Base-by-base conservation (phyloP, 768 basidiomycete species). In the Crucibulum laeve region DNA sequence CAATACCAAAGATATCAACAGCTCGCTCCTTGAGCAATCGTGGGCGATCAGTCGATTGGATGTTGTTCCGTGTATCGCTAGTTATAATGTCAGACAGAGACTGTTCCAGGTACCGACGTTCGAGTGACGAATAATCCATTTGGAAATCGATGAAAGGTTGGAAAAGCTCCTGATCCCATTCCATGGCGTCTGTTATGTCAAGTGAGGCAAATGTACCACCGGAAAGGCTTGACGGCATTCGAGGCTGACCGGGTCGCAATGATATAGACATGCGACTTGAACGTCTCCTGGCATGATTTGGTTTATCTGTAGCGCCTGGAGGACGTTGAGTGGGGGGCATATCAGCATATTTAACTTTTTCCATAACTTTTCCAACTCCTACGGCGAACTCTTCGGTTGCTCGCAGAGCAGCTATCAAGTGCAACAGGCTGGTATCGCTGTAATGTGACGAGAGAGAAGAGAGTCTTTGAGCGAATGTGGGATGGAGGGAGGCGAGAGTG, bases 101-200 rank as follows among this genome's bases (percentile, higher is more conserved):
- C 37, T 79, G 73, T 21, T 82, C 76, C 43, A 98, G 65, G 40
- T 80, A 73, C 5, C 81, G 77, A 25, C 76, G 73, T 62, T 99
- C 96, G 25, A 96, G 70, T 1, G 73, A 65, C 0, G 79, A 77
- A 61, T 97, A 97, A 43, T 94, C 87, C 14, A 80, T 70, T 53
- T 98, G 95, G 48, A 86, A 85, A 53, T 94, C 89, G 19, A 95
- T 73, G 68, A 97, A 98, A 2, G 95, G 91, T 58, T 94, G 92
- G 59, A 93, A 96, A 13, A 99, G 69, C 40, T 87, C 84, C 43
- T 84, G 84, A 55, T 97, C 92, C 96, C 96, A 98, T 45, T 84
- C 82, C 51, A 77, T 59, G 23, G 61, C 64, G 35, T 74, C 71
- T 15, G 55, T 42, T 10, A 56, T 37, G 44, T 55, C 26, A 7